Conservation (phyloP, 768 basidiomycete genomes). For the Amanita pallidorosea region DNA sequence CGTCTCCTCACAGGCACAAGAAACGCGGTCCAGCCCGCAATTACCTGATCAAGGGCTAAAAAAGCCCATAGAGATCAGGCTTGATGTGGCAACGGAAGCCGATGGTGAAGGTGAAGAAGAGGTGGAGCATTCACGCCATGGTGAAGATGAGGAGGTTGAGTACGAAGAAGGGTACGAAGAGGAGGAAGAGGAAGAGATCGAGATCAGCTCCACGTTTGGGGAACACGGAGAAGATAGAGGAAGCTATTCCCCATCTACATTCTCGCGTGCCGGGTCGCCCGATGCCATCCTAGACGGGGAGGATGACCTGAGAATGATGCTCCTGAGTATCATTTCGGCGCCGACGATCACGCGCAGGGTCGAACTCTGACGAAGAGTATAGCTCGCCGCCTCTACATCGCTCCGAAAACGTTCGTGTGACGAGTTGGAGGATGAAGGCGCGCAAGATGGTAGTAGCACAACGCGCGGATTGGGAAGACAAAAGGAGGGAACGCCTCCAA, state of each 20-base stretch:
- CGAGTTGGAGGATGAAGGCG: slow-evolving; percentile 10
- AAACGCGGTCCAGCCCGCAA: neutral
- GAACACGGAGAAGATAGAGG: slow-evolving; percentile 14
- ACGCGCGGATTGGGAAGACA: neutral
- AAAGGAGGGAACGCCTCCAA: slow-evolving; percentile 10
- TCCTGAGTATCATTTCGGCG: neutral
- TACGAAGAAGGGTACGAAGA: slow-evolving; percentile 16
- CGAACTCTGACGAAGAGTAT: neutral
- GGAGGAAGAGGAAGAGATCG: slow-evolving; percentile 17
- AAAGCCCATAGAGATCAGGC: slow-evolving; percentile 5
- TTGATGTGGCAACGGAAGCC: slow-evolving; percentile 7
- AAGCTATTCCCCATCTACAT: slow-evolving; percentile 6
- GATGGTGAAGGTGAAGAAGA: slow-evolving; percentile 17
- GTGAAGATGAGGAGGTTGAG: slow-evolving; percentile 11
- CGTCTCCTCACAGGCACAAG: slow-evolving; percentile 8
- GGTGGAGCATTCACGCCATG: slow-evolving; percentile 10
- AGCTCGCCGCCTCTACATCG: neutral
- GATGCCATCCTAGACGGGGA: neutral
- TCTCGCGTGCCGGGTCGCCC: neutral
- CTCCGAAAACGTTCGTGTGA: slow-evolving; percentile 13
- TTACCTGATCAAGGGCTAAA: neutral
- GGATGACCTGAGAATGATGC: slow-evolving; percentile 8
- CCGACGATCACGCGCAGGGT: neutral
- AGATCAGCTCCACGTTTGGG: slow-evolving; percentile 23
- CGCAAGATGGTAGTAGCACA: slow-evolving; percentile 1